These are phyloP conservation scores for Penicillium occitanis DNA, from an alignment of 2,329 filamentous ascomycete species.

Conservation along the genomic window DNA sequence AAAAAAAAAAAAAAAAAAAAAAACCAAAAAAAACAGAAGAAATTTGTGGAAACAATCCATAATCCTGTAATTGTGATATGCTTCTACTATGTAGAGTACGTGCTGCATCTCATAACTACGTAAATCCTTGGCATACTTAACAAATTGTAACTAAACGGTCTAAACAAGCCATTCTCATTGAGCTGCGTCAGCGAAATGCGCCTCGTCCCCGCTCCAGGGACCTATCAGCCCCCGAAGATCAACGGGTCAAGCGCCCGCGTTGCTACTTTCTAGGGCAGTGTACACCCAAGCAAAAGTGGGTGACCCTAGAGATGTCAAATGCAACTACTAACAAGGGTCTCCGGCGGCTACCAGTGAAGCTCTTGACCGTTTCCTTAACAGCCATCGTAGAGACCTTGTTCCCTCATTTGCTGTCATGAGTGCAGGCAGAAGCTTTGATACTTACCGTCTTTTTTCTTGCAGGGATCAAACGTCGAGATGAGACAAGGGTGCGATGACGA, in stretches of 20 bases:
- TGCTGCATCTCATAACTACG: neutral
- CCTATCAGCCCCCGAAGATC: conserved; percentile 12
- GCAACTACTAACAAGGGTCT: conserved; percentile 14
- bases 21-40: neutral
- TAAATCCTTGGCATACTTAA: neutral
- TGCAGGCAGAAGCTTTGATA: neutral
- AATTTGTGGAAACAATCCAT: neutral
- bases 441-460: neutral
- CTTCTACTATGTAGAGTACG: neutral
- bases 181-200: conserved; percentile 15
- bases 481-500: neutral
- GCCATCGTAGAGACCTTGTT: neutral
- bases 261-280: neutral
- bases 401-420: conserved; percentile 1
- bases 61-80: neutral
- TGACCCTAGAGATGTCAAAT: conserved; percentile 6
- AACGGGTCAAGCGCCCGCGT: conserved; percentile 7
- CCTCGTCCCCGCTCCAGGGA: neutral
- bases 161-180: neutral
- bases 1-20: no score
- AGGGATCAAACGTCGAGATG: neutral
- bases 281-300: conserved; percentile 1
- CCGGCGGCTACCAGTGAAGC: conserved; percentile 17
- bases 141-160: neutral
- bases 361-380: neutral